phyloP scores from a whole-genome alignment of 352 stramenopile species.

The Globisporangium uncinulatum region DNA sequence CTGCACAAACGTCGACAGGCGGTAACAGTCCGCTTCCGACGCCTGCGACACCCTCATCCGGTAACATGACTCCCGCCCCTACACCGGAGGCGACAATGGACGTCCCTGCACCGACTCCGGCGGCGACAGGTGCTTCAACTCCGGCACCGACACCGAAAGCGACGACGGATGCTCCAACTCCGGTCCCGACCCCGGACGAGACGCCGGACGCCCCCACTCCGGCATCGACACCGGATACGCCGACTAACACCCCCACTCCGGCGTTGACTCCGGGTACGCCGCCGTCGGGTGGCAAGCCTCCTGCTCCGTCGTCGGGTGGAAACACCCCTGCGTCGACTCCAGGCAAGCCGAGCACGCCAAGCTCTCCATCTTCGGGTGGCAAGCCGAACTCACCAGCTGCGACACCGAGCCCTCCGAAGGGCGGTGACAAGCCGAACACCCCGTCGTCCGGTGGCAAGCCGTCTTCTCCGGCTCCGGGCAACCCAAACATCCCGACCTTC shows the following conservation, averaged over 20 bases:
- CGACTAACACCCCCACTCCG: not conserved
- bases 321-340: not conserved
- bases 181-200: no score
- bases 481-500: not conserved
- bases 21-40: not conserved
- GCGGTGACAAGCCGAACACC: slow-evolving; percentile 2
- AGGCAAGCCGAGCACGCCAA: not conserved
- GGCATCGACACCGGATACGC: no score
- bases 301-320: no score
- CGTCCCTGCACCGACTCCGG: not conserved
- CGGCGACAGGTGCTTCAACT: slow-evolving; percentile 5
- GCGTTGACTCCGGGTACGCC: not conserved
- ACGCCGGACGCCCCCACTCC: not conserved
- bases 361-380: not conserved
- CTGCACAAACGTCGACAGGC: no score
- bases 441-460: slow-evolving; percentile 1
- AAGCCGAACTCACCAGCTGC: not conserved
- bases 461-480: not conserved
- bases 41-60: not conserved
- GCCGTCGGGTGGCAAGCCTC: not conserved
- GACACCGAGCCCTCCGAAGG: not conserved
- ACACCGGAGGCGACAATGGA: not conserved
- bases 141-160: not conserved
- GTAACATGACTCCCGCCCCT: not conserved
- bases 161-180: slow-evolving; percentile 6